Evolutionary conservation across 2,329 filamentous ascomycete species (phyloP), one percentile per base, ranked within the genome.

Genomic region (Calonectria multiphialidica): DNA sequence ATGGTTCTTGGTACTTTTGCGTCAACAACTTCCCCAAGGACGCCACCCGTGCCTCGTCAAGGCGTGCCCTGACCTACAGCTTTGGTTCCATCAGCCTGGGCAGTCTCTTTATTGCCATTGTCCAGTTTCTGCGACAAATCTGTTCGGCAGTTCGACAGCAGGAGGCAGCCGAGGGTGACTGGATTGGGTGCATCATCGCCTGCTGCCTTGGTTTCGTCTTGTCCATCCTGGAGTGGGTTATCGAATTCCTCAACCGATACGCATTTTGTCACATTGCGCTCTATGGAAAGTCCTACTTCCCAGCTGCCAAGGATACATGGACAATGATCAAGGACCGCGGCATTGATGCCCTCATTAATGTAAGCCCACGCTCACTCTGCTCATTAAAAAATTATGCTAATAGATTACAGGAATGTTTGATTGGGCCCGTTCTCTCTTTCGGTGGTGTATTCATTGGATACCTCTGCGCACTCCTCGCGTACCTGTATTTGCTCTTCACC

Each of bases 1-100:
- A 98, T 78, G 96, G 95, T 1, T 93, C 93, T 0, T 98, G 96
- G 96, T 98, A 98, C 86, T 98, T 98, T 82, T 93, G 90, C 74
- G 84, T 90, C 0, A 85, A 88, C 70, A 90, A 91, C 50, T 93
- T 95, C 79, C 95, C 96, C 35, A 92, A 90, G 74, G 92, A 92
- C 13, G 92, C 95, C 0, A 98, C 96, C 0, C 91, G 95, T 15
- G 94, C 95, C n/a, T 94, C 96, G 0, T 90, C 97, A 75, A 93
- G 90, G 77, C 91, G 96, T 16, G 91, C 95, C 1, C 87, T 97
- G 73, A 98, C 96, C 1, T 97, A 97, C 86, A 97, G 94, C 77
- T 98, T 98, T 72, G 96, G 96, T 18, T 97, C 94, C 75, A 97
- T 98, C 83, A 93, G 92, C 75, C 87, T 98, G 15, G 96, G 96